A percentile compares a stretch with the other conserved stretches of the same genome.
phyloP scores from a whole-genome alignment of 2,329 filamentous ascomycete genomes.

The Ophiostoma montium region DNA sequence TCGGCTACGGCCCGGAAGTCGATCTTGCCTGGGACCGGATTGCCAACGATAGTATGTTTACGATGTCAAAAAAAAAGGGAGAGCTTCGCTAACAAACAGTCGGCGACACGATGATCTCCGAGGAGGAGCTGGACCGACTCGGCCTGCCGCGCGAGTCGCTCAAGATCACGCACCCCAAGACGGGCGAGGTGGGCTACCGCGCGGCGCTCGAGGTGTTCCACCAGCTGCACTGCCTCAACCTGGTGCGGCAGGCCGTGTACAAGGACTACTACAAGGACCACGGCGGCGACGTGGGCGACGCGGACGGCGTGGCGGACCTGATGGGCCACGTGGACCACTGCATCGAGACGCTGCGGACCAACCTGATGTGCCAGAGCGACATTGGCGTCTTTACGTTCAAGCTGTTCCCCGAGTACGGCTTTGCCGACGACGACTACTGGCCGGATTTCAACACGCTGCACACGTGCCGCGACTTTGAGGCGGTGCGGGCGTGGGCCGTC shows the following conservation, averaged over 20 bases:
- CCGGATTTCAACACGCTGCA: slow-evolving; percentile 39
- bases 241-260: slow-evolving; percentile 33
- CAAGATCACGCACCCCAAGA: slow-evolving; percentile 39
- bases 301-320: slow-evolving; percentile 27
- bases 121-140: slow-evolving; percentile 37
- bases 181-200: slow-evolving; percentile 43
- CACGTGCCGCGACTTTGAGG: slow-evolving; percentile 39
- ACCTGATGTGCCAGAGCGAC: slow-evolving; percentile 41
- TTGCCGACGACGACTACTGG: slow-evolving; percentile 32
- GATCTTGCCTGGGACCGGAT: slow-evolving; percentile 43
- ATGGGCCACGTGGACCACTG: slow-evolving; percentile 37
- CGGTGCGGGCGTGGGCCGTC: slow-evolving; percentile 35
- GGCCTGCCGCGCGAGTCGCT: slow-evolving; percentile 37
- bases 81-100: slow-evolving; percentile 22
- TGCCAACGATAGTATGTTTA: slow-evolving; percentile 26
- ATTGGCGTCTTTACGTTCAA: slow-evolving; percentile 41
- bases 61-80: not conserved
- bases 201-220: slow-evolving; percentile 46
- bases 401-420: slow-evolving; percentile 28
- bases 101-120: slow-evolving; percentile 45
- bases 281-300: slow-evolving; percentile 30
- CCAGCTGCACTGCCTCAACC: slow-evolving; percentile 37
- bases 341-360: slow-evolving; percentile 37
- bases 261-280: slow-evolving; percentile 33
- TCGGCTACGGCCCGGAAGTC: slow-evolving; percentile 41